Evolutionary conservation across 2,329 filamentous ascomycete genomes (phyloP).

Genomic region (Verticillium zaregamsianum): DNA sequence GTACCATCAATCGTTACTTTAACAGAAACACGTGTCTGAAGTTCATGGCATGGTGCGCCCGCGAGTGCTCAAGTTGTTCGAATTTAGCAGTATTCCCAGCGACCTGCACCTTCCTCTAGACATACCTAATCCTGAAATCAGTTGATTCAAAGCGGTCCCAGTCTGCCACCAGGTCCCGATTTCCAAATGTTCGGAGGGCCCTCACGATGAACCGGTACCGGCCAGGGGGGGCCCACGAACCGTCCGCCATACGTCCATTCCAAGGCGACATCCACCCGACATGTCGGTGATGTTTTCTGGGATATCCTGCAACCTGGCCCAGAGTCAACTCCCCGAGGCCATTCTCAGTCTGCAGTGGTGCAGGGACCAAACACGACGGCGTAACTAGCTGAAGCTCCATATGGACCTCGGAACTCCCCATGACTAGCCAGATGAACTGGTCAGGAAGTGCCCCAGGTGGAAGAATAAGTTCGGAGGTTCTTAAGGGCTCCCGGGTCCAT

Average conservation of each 20-base stretch:
- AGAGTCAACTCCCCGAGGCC: slow-evolving; percentile 5
- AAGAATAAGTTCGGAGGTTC: neutral
- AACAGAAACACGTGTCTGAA: neutral
- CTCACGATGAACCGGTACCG: slow-evolving; percentile 38
- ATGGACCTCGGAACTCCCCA: slow-evolving; percentile 11
- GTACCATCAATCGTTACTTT: neutral
- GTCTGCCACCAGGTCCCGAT: slow-evolving; percentile 6
- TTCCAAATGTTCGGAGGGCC: slow-evolving; percentile 12
- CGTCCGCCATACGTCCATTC: slow-evolving; percentile 42
- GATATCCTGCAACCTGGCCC: slow-evolving; percentile 6
- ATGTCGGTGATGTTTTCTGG: slow-evolving; percentile 1
- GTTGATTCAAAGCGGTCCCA: slow-evolving; percentile 29
- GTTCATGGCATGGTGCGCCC: neutral
- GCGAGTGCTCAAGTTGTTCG: neutral
- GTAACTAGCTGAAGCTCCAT: slow-evolving; percentile 1
- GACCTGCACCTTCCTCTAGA: neutral
- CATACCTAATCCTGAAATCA: slow-evolving; percentile 40
- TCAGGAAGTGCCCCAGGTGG: slow-evolving; percentile 4
- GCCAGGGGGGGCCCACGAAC: slow-evolving; percentile 43
- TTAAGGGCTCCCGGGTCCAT: slow-evolving; percentile 2
- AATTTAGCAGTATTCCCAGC: neutral
- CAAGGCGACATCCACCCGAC: slow-evolving; percentile 23
- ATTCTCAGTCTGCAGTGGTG: slow-evolving; percentile 1
- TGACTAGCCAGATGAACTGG: slow-evolving; percentile 10
- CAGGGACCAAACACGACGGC: neutral